Conservation (phyloP, 805 yeast species). For the Diddensiella transvaalensis region DNA sequence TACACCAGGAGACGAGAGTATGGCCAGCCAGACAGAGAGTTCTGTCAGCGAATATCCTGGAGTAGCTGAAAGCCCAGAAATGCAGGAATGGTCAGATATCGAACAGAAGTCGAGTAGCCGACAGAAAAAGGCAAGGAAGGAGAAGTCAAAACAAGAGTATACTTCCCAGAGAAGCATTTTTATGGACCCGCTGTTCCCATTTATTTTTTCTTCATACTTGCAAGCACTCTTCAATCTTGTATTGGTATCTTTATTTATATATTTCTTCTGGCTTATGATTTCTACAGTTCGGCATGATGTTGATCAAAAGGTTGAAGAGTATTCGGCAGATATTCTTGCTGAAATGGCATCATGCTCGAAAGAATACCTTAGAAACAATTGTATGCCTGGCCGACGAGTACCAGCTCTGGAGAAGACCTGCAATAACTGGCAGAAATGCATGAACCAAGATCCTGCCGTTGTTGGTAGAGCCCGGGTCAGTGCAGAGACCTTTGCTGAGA, state of each 20-base stretch:
- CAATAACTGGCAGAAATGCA: constrained; percentile 73
- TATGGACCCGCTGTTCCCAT: constrained; percentile 40
- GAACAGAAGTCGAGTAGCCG: not conserved
- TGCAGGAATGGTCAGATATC: constrained; percentile 1
- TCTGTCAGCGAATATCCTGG: no score
- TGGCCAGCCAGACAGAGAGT: no score
- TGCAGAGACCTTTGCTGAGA: constrained; percentile 80
- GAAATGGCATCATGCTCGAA: constrained; percentile 67
- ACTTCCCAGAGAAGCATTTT: constrained; percentile 3
- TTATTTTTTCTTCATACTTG: constrained; percentile 55
- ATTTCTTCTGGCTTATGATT: constrained; percentile 49
- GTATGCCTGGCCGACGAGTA: constrained; percentile 58
- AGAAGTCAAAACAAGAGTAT: not conserved
- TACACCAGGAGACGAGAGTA: no score
- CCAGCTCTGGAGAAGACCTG: constrained; percentile 76
- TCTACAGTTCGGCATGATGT: constrained; percentile 65
- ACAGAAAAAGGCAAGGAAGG: not conserved
- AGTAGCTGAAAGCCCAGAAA: not conserved
- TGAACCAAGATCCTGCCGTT: constrained; percentile 68
- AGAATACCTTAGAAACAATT: constrained; percentile 68
- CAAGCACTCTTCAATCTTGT: constrained; percentile 59
- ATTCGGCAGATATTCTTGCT: constrained; percentile 54
- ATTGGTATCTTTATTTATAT: constrained; percentile 49
- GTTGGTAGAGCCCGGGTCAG: constrained; percentile 68
- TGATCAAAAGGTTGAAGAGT: constrained; percentile 60